These are phyloP conservation scores for Hanseniaspora pseudoguilliermondii DNA, from an alignment of 805 yeast species.

Conservation along the genomic window DNA sequence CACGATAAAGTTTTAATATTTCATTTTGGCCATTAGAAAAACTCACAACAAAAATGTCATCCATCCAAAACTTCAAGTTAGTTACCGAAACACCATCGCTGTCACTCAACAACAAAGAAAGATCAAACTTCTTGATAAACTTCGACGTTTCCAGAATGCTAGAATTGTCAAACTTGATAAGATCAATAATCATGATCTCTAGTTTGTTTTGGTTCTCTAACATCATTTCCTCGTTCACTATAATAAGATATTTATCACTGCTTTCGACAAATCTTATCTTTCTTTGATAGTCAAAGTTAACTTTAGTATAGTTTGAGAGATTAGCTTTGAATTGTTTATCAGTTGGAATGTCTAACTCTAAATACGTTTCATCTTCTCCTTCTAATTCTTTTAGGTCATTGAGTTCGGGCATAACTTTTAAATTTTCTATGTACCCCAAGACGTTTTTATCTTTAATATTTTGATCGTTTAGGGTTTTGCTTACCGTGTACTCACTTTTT, in stretches of 20 bases:
- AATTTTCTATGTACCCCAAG: not conserved
- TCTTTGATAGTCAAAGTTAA: not conserved
- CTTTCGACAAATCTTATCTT: not conserved
- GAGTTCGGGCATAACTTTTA: not conserved
- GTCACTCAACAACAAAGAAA: not conserved
- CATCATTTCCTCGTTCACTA: not conserved
- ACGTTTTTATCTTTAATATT: not conserved
- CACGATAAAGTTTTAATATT: not conserved
- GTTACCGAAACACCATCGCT: not conserved
- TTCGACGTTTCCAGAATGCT: not conserved
- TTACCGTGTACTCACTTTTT: not conserved
- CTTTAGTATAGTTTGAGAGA: not conserved
- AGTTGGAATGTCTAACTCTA: not conserved
- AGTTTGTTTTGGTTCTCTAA: not conserved
- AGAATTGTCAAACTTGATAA: not conserved
- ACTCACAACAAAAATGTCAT: constrained; percentile 1
- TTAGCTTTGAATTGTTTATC: not conserved
- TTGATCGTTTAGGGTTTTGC: not conserved
- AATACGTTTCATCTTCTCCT: not conserved
- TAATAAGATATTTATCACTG: constrained; percentile 1
- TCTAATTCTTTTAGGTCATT: not conserved
- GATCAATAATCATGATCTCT: not conserved
- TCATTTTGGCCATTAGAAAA: not conserved
- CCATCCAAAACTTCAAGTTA: constrained; percentile 6
- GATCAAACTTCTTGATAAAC: not conserved